Evolutionary conservation across 78 protist species (phyloP), one percentile per base, ranked within the genome.

Genomic region (Dictyostelium intermedium): DNA sequence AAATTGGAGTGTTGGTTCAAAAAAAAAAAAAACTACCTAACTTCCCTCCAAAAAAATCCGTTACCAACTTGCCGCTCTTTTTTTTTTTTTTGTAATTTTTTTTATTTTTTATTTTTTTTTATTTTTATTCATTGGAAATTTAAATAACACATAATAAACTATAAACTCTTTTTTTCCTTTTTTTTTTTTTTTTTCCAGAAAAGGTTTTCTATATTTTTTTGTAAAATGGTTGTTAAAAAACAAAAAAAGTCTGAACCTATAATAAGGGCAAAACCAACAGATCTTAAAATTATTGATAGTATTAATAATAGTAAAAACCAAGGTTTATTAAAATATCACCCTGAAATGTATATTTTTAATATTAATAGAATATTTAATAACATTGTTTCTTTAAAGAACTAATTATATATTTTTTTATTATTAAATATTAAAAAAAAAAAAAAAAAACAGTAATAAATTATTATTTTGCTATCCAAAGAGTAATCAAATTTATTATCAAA

Each of bases 391-490:
- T n/a, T n/a, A n/a, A n/a, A n/a, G n/a, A n/a, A n/a, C 35, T 3
- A 20, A 0, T 27, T 66, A 66, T 27, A 25, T 2, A 66, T 66
- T 63, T 63, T 56, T 56, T 56, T 20, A 14, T 56, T 56, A 20
- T 50, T 5, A 14, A 23, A n/a, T 23, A 13, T n/a, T 60, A 6
- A 20, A 4, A n/a, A n/a, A n/a, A 4, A 39, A 39, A 39, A 39
- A 39, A 39, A 39, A 39, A 25, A 27, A 72, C 13, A 72, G 79
- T 10, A 72, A 72, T 34, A 72, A 34, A 18, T 16, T 72, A 34
- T 72, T 72, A 72, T 72, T 30, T 72, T 72, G 79, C 34, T 72
- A 72, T 32, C 79, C 79, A 72, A 72, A 72, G n/a, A 34, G 45
- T 72, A 72, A 72, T 14, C 25, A 34, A 34, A 35, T 72, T 13